phyloP scores from a whole-genome alignment of 1,284 basidiomycete species.

The Trichosporon sp. region DNA sequence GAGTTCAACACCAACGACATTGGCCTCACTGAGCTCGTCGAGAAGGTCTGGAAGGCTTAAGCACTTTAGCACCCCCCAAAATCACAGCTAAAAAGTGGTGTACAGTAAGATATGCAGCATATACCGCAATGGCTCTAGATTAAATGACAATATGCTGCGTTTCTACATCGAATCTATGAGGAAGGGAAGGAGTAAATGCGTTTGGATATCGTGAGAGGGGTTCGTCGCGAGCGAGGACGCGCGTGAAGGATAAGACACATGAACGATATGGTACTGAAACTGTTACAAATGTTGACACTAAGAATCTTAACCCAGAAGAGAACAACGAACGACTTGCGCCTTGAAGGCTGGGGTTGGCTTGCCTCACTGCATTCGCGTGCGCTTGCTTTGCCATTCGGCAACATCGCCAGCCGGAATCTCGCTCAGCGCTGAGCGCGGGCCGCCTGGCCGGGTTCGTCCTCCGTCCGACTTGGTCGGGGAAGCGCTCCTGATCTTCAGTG shows the following conservation, averaged over 20 bases:
- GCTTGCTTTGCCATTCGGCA: constrained; percentile 35
- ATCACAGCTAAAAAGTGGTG: constrained; percentile 25
- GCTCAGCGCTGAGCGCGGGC: constrained; percentile 34
- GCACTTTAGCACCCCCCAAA: constrained; percentile 22
- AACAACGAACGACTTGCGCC: neutral
- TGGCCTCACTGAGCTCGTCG: constrained; percentile 73
- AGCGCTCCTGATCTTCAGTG: constrained; percentile 24
- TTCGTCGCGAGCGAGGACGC: constrained; percentile 2
- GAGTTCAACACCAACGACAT: constrained; percentile 98
- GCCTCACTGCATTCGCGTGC: constrained; percentile 29
- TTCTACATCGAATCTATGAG: neutral
- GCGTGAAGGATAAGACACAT: neutral
- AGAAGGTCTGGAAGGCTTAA: constrained; percentile 68
- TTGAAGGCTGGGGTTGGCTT: neutral
- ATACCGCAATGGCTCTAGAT: constrained; percentile 21
- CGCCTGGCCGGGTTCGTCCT: constrained; percentile 25
- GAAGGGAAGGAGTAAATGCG: neutral
- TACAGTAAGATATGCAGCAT: constrained; percentile 36
- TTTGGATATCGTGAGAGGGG: neutral
- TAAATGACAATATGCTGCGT: neutral
- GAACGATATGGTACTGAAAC: neutral
- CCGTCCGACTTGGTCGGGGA: constrained; percentile 27
- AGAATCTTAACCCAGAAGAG: neutral
- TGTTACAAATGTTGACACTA: neutral
- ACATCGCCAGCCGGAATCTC: constrained; percentile 30